A percentile compares a stretch with the other conserved stretches of the same genome.
phyloP scores from a whole-genome alignment of 176 grass and related monocot species.

The Dactylis glomerata region DNA sequence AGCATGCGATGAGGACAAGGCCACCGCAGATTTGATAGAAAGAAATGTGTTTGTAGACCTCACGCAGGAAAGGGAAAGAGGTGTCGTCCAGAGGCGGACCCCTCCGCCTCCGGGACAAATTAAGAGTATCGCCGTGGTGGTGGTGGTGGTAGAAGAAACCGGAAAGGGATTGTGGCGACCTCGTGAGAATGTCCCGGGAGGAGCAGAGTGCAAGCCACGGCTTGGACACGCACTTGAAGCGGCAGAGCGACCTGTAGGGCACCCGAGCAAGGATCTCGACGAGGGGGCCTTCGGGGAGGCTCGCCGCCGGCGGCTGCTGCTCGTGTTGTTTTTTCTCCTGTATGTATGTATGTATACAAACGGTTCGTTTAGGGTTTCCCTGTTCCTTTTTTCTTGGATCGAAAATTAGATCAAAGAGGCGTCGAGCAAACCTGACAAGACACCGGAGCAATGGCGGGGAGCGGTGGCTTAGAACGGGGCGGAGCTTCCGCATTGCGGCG shows the following conservation, averaged over 20 bases:
- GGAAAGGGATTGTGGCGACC: not conserved
- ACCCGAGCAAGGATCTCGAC: not conserved
- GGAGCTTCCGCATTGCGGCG: not conserved
- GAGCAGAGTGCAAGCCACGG: not conserved
- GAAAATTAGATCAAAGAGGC: not conserved
- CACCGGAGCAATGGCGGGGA: not conserved
- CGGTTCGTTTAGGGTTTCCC: not conserved
- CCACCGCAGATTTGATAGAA: not conserved
- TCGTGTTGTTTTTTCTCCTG: not conserved
- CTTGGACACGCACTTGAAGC: not conserved
- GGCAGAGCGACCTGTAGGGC: not conserved
- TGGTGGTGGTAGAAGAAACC: not conserved
- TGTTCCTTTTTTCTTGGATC: not conserved
- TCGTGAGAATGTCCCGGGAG: not conserved
- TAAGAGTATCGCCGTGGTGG: not conserved
- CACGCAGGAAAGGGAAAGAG: not conserved
- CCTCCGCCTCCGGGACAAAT: too few relatives aligned
- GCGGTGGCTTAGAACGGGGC: not conserved
- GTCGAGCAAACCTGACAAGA: not conserved
- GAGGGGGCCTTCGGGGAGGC: not conserved
- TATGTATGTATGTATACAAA: not conserved
- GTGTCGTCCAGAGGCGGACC: not conserved
- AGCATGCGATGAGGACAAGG: not conserved
- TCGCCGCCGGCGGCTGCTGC: not conserved
- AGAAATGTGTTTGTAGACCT: not conserved